Evolutionary conservation across 2,329 filamentous ascomycete genomes (phyloP).

Genomic region (Exserohilum rostratum): DNA sequence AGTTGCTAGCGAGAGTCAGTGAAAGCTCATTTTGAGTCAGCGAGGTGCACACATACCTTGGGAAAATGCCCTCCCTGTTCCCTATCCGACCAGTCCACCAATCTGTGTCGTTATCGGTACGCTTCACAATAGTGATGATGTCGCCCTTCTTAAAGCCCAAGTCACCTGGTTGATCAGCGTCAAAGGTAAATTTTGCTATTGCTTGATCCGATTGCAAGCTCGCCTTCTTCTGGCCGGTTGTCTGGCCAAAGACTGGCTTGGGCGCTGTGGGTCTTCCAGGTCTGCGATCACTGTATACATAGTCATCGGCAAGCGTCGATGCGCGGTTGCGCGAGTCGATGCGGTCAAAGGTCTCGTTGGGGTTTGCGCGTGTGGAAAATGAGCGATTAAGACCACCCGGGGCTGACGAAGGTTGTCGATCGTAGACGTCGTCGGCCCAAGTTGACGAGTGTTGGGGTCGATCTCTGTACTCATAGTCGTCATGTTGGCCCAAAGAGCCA

Average conservation of each 20-base stretch:
- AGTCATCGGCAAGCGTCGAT: constrained; percentile 55
- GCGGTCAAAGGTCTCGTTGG: constrained; percentile 58
- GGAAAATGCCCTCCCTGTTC: constrained; percentile 86
- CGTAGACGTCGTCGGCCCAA: constrained; percentile 78
- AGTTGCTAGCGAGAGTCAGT: constrained; percentile 41
- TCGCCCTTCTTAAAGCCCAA: constrained; percentile 97
- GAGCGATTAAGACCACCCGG: constrained; percentile 51
- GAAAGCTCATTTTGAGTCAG: background rate
- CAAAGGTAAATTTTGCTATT: constrained; percentile 90
- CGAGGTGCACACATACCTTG: constrained; percentile 62
- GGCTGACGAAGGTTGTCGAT: constrained; percentile 56
- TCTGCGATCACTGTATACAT: constrained; percentile 64
- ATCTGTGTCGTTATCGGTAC: constrained; percentile 90
- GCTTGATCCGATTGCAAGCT: constrained; percentile 74
- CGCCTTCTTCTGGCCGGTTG: constrained; percentile 53
- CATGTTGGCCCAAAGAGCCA: constrained; percentile 42
- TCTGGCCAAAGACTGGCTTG: constrained; percentile 78
- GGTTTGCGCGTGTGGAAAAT: constrained; percentile 59
- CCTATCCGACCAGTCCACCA: constrained; percentile 98
- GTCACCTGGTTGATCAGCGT: constrained; percentile 90
- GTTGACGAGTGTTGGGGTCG: constrained; percentile 68
- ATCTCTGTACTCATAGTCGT: constrained; percentile 60
- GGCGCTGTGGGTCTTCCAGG: constrained; percentile 84
- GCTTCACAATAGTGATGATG: constrained; percentile 91
- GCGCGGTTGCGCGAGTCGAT: constrained; percentile 48